Evolutionary conservation across 352 stramenopile species (phyloP), one percentile per base, ranked within the genome.

Genomic region (Globisporangium acanthophoron): DNA sequence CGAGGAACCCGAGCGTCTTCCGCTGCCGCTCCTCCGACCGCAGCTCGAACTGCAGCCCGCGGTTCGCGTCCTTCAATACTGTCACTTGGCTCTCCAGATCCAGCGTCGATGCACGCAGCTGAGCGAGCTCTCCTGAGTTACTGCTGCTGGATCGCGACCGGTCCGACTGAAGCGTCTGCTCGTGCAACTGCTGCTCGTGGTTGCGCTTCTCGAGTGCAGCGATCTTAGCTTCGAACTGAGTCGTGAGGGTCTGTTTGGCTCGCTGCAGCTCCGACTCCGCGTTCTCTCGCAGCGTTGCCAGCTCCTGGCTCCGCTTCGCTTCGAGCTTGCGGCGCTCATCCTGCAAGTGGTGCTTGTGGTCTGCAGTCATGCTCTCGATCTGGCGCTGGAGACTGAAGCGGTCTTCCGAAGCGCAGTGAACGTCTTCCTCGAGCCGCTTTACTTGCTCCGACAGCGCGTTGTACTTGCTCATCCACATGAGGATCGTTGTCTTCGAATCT

Each of bases 391-490:
- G 57, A 16, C 56, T 66, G 49, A 65, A 72, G 27, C 68, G 66
- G 53, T 80, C 73, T 37, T 81, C 66, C 0, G 61, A 62, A 9
- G 74, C 46, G 41, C 52, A 48, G 3, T 69, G 44, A 0, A 62
- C 54, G 9, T 74, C 56, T 11, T 69, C 61, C 44, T 85, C 67
- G 13, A 84, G 56, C 1, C 65, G 58, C 3, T 62, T 53, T 7
- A 73, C 76, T 1, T 74, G 65, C 44, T 80, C 69, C 7, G 53
- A 60, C 1, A 73, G 37, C 4, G 61, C 55, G 18, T 87, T 80
- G 33, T 74, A 85, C 55, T 87, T 85, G 68, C 59, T 85, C 73
- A 85, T 87, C 78, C 78, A 88, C 74, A 77, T 78, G 5, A 86
- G 54, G n/a, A 87, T 74, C 3, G 76, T 69, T 16, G 79, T 83